Base-by-base conservation (phyloP, 495 filamentous ascomycete species). In the Xylaria acuta region DNA sequence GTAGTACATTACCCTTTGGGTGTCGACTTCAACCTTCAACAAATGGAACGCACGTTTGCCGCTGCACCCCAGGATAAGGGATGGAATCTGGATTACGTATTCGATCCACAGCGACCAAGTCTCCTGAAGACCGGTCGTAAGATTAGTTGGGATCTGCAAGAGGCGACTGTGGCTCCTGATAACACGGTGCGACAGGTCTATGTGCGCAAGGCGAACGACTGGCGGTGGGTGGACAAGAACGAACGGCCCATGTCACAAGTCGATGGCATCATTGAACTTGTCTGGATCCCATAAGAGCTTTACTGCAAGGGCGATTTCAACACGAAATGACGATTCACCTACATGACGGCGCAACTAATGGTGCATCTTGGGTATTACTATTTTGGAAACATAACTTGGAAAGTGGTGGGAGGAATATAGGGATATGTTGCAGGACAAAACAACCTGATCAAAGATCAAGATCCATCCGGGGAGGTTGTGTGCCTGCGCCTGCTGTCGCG, bases 31-130 rank as follows among this genome's bases (percentile, higher is more conserved):
- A 87, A 92, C 80, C 84, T 90, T 60, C 84, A 86, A 73, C 87
- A 88, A 75, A 83, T 89, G 73, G 91, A 93, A 80, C 87, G 87
- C 70, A 93, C 90, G 27, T 91, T 91, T 82, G 84, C 74, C 72
- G 85, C 79, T 73, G 89, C 81, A 75, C 88, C 80, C 58, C 88
- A 81, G 77, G 86, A 86, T 51, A 85, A 83, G 73, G 84, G 83
- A 0, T 86, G 84, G 84, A 86, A 86, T 70, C 54, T 87, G 38
- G 86, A 88, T 71, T 86, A 85, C 69, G 82, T 80, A 59, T 76
- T 85, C 30, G 86, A 86, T 8, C 86, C 86, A 14, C 85, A 85
- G 71, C 79, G 86, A 22, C 77, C 75, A 32, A 80, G 79, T 40
- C 80, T 88, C 54, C 73, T 82, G 53, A 77, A 79, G 76, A 87